Percentiles rank a stretch among this genome's conserved stretches.
Conservation (phyloP, 805 yeast genomes). For the Ogataea methylovora region DNA sequence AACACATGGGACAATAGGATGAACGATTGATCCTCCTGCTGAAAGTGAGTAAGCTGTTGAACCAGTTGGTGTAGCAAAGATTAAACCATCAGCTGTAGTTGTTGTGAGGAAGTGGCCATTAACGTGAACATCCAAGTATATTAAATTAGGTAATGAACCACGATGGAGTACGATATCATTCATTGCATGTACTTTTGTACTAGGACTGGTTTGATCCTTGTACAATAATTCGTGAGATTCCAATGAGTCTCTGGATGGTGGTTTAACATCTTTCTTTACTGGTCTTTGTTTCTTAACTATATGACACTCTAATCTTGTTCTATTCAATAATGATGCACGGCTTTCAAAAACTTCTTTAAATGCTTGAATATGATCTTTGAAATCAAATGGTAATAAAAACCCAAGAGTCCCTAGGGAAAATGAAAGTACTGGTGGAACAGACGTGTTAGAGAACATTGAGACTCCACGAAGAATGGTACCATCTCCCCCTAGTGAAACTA, state of each 20-base stretch:
- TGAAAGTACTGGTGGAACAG: slow-evolving; percentile 83
- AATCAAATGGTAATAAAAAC: slow-evolving; percentile 81
- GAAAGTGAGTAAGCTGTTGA: slow-evolving; percentile 88
- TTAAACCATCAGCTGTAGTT: slow-evolving; percentile 88
- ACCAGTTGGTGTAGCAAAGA: slow-evolving; percentile 87
- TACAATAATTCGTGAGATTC: slow-evolving; percentile 9
- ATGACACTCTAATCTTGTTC: slow-evolving; percentile 76
- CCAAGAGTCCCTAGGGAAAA: slow-evolving; percentile 91
- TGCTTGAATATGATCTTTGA: slow-evolving; percentile 48
- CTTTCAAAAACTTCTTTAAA: slow-evolving; percentile 62
- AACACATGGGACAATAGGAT: slow-evolving; percentile 79
- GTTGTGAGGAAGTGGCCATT: slow-evolving; percentile 81
- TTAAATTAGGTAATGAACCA: slow-evolving; percentile 80
- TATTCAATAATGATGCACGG: slow-evolving; percentile 62
- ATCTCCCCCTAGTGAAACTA: slow-evolving; percentile 93
- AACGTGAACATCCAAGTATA: slow-evolving; percentile 75
- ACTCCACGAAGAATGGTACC: slow-evolving; percentile 88
- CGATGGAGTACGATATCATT: slow-evolving; percentile 86
- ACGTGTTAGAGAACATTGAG: slow-evolving; percentile 59
- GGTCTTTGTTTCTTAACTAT: slow-evolving; percentile 31
- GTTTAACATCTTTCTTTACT: not conserved
- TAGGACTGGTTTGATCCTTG: slow-evolving; percentile 8
- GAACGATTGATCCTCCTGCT: slow-evolving; percentile 90
- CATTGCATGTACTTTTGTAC: slow-evolving; percentile 66
- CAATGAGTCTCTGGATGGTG: slow-evolving; percentile 8